phyloP scores from a whole-genome alignment of 2,329 filamentous ascomycete species.

The Talaromyces piceae region DNA sequence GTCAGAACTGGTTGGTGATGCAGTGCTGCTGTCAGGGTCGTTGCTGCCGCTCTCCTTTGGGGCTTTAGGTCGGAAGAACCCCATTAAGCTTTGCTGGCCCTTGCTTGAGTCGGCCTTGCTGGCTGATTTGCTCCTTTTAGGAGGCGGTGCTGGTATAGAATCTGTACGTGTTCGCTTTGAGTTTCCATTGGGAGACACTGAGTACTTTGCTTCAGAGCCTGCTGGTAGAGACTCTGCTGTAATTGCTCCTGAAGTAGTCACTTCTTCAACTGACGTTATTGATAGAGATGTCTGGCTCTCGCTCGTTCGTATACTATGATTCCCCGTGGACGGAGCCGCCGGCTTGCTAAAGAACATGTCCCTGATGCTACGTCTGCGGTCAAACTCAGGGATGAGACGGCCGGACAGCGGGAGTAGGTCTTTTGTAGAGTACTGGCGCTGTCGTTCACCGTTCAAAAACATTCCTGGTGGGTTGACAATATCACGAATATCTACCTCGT shows the following conservation, averaged over 20 bases:
- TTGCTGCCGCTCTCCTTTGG: conserved; percentile 11
- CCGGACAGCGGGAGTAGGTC: conserved; percentile 67
- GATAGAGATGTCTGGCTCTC: background rate
- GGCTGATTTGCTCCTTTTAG: conserved; percentile 48
- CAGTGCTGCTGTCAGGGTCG: background rate
- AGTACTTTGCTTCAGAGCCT: conserved; percentile 1
- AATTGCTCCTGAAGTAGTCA: background rate
- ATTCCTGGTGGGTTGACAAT: conserved; percentile 69
- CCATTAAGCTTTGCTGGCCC: conserved; percentile 59
- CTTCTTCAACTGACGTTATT: background rate
- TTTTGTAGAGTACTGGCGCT: conserved; percentile 59
- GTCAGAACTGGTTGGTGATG: background rate
- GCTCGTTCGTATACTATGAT: conserved; percentile 4
- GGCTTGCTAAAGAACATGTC: conserved; percentile 77
- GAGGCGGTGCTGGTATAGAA: conserved; percentile 21
- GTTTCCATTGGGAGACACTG: conserved; percentile 14
- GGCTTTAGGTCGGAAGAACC: conserved; percentile 66
- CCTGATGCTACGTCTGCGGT: conserved; percentile 73
- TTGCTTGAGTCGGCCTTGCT: conserved; percentile 26
- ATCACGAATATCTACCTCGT: conserved; percentile 54
- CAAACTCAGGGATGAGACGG: conserved; percentile 79
- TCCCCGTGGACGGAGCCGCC: conserved; percentile 24
- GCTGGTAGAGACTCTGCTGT: background rate
- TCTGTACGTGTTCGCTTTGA: conserved; percentile 28
- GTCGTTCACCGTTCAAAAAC: conserved; percentile 60